Evolutionary conservation across 2,329 filamentous ascomycete genomes (phyloP), one percentile per base, ranked within the genome.

Genomic region (Dactylellina haptotyla): DNA sequence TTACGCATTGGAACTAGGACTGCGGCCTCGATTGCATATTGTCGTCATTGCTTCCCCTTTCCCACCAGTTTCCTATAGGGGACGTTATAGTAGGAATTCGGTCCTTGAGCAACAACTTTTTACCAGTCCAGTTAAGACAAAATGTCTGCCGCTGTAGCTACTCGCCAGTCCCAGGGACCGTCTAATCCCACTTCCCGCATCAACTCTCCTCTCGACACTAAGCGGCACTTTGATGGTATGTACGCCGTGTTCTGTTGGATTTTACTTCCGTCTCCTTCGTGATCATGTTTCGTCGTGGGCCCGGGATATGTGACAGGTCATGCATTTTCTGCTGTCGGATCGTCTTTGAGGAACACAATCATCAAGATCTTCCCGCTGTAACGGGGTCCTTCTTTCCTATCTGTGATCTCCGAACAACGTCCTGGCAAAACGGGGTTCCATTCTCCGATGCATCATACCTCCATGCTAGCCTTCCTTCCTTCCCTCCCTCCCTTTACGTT

Each of bases 81-180:
- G 63, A 54, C 50, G 62, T 64, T 62, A 70, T 66, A 76, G 73
- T 70, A 75, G 75, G 66, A 65, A 76, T 59, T 54, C 65, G 63
- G 73, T 74, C 43, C 54, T 37, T 56, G 61, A 65, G 61, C 75
- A 71, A 76, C 69, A 77, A 72, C 51, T 62, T 50, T 59, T 43
- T 45, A 50, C 45, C 18, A n/a, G n/a, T n/a, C 65, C 66, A 69
- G 75, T 75, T 75, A 75, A 75, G 45, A 75, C 61, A 77, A 70
- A 64, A 78, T 78, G 77, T 78, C 77, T 75, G 77, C 77, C 75
- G 77, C 76, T 65, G 77, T 78, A 75, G 72, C 77, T 69, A 78
- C 76, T 65, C 76, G 76, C 75, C 75, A 76, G 67, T 75, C 56
- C 46, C 71, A 72, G 25, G 76, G 76, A 62, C 61, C 63, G 62